Percentiles rank a stretch among this genome's conserved stretches.
phyloP scores from a whole-genome alignment of 208 protist genomes.

The Acanthamoeba triangularis region DNA sequence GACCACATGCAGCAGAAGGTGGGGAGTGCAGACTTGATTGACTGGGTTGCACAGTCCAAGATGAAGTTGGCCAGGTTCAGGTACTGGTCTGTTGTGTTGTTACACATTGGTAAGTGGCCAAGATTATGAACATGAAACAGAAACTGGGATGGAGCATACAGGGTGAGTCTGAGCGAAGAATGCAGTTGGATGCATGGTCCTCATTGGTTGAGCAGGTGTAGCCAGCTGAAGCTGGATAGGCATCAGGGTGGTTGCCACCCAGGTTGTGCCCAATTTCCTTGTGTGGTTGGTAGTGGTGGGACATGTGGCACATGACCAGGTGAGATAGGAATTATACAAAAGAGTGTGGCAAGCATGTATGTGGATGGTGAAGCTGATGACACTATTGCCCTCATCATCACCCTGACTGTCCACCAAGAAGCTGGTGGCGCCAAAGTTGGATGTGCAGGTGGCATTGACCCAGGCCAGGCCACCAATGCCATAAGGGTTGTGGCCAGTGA shows the following conservation, averaged over 20 bases:
- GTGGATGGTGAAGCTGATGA: not conserved
- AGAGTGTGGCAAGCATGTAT: not conserved
- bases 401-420: not conserved
- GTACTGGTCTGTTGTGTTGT: not conserved
- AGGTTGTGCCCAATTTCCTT: constrained; percentile 32
- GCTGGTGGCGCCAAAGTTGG: not conserved
- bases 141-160: not conserved
- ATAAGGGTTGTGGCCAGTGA: not conserved
- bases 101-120: not conserved
- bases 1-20: constrained; percentile 34
- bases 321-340: no score
- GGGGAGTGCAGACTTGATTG: not conserved
- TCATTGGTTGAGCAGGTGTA: constrained; percentile 25
- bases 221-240: not conserved
- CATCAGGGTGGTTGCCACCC: constrained; percentile 29
- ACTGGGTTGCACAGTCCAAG: not conserved
- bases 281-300: no score
- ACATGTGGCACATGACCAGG: not conserved
- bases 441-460: not conserved
- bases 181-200: not conserved
- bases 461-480: constrained; percentile 31
- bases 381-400: not conserved
- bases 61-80: not conserved
- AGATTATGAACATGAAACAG: not conserved
- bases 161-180: not conserved